A percentile compares a stretch with the other conserved stretches of the same genome.
These are phyloP conservation scores for Monosporozyma unispora DNA, from an alignment of 805 yeast species.

Conservation along the genomic window DNA sequence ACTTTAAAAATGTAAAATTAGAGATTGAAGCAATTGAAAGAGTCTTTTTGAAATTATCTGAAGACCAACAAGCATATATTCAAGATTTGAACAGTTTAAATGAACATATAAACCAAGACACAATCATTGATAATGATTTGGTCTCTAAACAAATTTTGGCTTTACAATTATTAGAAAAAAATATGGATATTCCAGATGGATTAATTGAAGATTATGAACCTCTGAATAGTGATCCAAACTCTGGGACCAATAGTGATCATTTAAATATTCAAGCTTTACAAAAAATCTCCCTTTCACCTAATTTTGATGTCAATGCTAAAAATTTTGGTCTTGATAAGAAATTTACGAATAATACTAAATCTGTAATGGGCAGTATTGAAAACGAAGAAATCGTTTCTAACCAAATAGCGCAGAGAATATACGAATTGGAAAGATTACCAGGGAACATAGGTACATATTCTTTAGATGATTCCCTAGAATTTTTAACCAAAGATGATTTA, in stretches of 20 bases:
- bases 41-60: slow-evolving; percentile 33
- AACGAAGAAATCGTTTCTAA: slow-evolving; percentile 46
- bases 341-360: slow-evolving; percentile 20
- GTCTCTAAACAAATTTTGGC: slow-evolving; percentile 53
- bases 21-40: slow-evolving; percentile 41
- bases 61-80: slow-evolving; percentile 33
- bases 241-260: background rate
- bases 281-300: slow-evolving; percentile 23
- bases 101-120: slow-evolving; percentile 10
- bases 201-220: slow-evolving; percentile 34
- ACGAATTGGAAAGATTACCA: slow-evolving; percentile 57
- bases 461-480: slow-evolving; percentile 34
- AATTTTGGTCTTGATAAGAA: slow-evolving; percentile 26
- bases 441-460: slow-evolving; percentile 58
- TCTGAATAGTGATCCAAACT: background rate
- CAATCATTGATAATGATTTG: slow-evolving; percentile 36
- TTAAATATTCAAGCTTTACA: background rate
- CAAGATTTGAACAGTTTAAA: slow-evolving; percentile 27
- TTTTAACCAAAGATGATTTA: slow-evolving; percentile 37
- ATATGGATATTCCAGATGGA: slow-evolving; percentile 51
- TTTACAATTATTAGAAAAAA: slow-evolving; percentile 55
- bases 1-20: slow-evolving; percentile 9
- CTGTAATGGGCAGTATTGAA: slow-evolving; percentile 39
- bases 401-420: slow-evolving; percentile 48
- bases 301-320: slow-evolving; percentile 26